These are phyloP conservation scores for Chrysopogon serrulatus DNA, from an alignment of 176 grass and related monocot genomes.

Conservation along the genomic window DNA sequence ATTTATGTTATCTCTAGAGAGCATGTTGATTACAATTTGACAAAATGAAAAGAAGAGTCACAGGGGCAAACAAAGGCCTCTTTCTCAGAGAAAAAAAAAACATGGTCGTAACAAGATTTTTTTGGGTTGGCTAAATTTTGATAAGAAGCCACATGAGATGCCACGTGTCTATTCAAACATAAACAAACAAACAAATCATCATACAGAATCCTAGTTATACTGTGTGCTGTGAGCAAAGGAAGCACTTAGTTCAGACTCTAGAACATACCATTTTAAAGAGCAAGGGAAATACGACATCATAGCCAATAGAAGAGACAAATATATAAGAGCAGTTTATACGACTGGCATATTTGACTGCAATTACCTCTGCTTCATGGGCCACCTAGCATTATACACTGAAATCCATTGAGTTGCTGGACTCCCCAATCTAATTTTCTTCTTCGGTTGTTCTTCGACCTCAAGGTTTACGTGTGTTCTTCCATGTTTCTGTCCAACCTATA, in stretches of 20 bases:
- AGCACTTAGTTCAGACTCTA: not conserved
- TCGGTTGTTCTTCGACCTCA: slow-evolving; percentile 74
- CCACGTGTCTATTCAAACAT: not conserved
- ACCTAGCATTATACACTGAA: slow-evolving; percentile 83
- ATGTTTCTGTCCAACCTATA: slow-evolving; percentile 85
- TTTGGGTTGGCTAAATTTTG: not conserved
- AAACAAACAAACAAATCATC: not conserved
- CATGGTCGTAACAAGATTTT: not conserved
- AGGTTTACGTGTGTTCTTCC: slow-evolving; percentile 63
- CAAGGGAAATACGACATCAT: not conserved
- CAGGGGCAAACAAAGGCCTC: not conserved
- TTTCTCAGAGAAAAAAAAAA: not conserved
- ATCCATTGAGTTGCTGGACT: slow-evolving; percentile 82
- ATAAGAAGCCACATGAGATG: not conserved
- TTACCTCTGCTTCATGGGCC: slow-evolving; percentile 89
- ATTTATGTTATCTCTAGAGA: not conserved
- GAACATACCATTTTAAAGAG: not conserved
- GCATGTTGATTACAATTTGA: not conserved
- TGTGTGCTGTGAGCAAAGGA: not conserved
- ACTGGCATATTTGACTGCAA: slow-evolving; percentile 3
- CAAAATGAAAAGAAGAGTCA: not conserved
- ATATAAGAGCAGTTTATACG: not conserved
- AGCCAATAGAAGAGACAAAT: not conserved
- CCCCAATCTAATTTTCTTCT: slow-evolving; percentile 74
- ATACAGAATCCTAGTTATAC: not conserved